Percentiles rank a stretch among this genome's conserved stretches.
phyloP scores from a whole-genome alignment of 176 grass and related monocot genomes.

The Dendrocalamus sinicus region DNA sequence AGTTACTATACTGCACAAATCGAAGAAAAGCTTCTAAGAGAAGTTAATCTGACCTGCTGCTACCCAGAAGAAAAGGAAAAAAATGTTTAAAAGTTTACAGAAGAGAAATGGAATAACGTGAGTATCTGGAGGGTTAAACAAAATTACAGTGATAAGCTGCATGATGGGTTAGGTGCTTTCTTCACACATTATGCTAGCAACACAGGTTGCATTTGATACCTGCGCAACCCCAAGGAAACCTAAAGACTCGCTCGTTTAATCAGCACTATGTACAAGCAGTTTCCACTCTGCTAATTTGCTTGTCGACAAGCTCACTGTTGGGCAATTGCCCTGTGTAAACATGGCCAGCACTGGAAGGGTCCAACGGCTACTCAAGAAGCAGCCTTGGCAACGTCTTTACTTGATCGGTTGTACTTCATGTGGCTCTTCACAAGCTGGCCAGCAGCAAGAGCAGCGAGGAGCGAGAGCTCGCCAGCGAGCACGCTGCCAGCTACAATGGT shows the following conservation, averaged over 20 bases:
- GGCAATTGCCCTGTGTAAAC: constrained; percentile 7
- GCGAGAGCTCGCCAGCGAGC: constrained; percentile 80
- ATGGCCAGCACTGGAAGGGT: constrained; percentile 9
- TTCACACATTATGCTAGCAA: constrained; percentile 23
- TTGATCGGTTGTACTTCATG: constrained; percentile 88
- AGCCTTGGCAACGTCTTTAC: constrained; percentile 55
- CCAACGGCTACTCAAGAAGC: constrained; percentile 30
- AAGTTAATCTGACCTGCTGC: constrained; percentile 2
- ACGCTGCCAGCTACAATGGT: constrained; percentile 74
- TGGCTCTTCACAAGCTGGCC: constrained; percentile 84
- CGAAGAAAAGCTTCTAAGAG: neutral
- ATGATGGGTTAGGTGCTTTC: constrained; percentile 31
- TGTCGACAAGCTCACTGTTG: constrained; percentile 2
- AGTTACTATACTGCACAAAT: constrained; percentile 30
- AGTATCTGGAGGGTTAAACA: neutral
- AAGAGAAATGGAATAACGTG: neutral
- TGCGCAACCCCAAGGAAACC: neutral
- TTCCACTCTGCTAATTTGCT: neutral
- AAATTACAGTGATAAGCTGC: constrained; percentile 49
- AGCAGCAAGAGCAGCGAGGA: constrained; percentile 67
- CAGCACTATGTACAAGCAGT: constrained; percentile 39
- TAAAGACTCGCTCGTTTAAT: neutral
- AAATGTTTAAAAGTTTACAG: neutral
- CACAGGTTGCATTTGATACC: neutral
- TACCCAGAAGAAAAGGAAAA: neutral